These are phyloP conservation scores for Albifimbria verrucaria DNA, from an alignment of 2,329 filamentous ascomycete species.

Conservation along the genomic window DNA sequence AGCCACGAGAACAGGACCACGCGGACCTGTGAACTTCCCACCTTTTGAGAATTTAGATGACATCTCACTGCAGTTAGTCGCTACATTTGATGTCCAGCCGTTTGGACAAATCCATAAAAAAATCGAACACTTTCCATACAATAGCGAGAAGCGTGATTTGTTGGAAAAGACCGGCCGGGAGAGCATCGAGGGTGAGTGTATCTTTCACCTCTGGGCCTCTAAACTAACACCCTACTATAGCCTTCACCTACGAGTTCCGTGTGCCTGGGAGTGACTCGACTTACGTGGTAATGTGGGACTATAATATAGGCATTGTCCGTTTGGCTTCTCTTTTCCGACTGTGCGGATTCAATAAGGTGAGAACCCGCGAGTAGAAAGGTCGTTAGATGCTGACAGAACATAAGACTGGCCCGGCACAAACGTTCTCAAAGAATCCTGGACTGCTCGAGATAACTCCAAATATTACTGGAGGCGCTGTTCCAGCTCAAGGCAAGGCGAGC, in stretches of 20 bases:
- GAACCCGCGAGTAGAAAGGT: conserved; percentile 5
- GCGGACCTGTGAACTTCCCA: conserved; percentile 68
- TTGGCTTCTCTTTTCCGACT: conserved; percentile 96
- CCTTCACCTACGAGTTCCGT: conserved; percentile 81
- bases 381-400: background rate
- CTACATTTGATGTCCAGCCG: conserved; percentile 63
- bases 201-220: conserved; percentile 6
- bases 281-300: conserved; percentile 93
- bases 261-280: conserved; percentile 62
- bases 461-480: conserved; percentile 88
- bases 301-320: conserved; percentile 87
- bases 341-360: conserved; percentile 80
- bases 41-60: conserved; percentile 68
- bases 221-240: conserved; percentile 36
- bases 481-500: conserved; percentile 70
- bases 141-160: conserved; percentile 90
- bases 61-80: conserved; percentile 54
- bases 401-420: conserved; percentile 88
- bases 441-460: conserved; percentile 88
- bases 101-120: conserved; percentile 59
- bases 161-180: conserved; percentile 81
- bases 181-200: conserved; percentile 73
- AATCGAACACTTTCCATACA: conserved; percentile 83
- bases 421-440: conserved; percentile 73
- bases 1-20: conserved; percentile 55